phyloP scores from a whole-genome alignment of 257 asterid genomes.

The Solanum arcanum region DNA sequence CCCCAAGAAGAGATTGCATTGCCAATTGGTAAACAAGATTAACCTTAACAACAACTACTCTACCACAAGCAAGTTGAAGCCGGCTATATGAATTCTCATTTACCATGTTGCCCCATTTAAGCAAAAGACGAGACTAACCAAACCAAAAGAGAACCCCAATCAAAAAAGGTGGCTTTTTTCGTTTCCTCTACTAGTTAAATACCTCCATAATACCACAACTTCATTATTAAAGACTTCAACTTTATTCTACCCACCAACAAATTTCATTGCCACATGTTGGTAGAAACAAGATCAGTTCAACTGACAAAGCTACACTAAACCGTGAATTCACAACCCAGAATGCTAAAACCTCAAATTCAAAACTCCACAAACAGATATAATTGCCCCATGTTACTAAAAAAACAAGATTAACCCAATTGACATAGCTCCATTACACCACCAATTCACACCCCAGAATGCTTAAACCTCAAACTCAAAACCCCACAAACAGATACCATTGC shows the following conservation, averaged over 20 bases:
- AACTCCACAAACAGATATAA: not conserved
- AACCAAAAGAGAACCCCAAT: not conserved
- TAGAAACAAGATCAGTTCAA: not conserved
- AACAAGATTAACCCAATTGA: not conserved
- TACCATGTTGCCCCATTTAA: not conserved
- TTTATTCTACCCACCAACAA: not conserved
- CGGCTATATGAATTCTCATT: accelerated
- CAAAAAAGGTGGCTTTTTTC: too few species aligned
- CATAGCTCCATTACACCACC: not conserved
- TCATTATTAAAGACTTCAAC: not conserved
- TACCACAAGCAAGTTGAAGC: not conserved
- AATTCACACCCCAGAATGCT: not conserved
- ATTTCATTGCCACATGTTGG: not conserved
- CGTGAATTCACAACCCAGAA: not conserved
- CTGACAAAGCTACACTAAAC: not conserved
- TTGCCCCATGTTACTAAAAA: not conserved
- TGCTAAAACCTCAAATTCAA: not conserved
- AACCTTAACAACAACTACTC: not conserved
- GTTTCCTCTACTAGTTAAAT: not conserved
- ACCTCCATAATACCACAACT: not conserved
- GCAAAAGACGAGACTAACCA: not conserved
- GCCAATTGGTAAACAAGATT: not conserved
- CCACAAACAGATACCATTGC: not conserved
- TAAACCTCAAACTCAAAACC: not conserved
- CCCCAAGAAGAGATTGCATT: not conserved